Evolutionary conservation across 495 filamentous ascomycete genomes (phyloP).

Genomic region (Chlorociboria aeruginascens): DNA sequence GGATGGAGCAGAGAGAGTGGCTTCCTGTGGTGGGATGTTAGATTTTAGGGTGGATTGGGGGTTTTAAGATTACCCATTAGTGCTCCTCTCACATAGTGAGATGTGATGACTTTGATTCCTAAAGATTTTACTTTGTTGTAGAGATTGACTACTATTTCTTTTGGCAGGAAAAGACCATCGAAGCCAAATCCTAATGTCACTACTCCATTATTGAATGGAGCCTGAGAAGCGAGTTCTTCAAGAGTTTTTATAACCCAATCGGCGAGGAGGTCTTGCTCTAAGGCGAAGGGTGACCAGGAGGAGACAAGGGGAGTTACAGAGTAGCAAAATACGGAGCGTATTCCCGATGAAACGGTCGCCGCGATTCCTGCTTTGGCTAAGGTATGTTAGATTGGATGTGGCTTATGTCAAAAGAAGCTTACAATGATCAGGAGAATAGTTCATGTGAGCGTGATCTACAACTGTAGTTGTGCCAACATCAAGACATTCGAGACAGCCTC

Average conservation of each 20-base stretch:
- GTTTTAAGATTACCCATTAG: slow-evolving; percentile 7
- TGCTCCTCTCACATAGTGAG: slow-evolving; percentile 21
- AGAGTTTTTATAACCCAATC: slow-evolving; percentile 30
- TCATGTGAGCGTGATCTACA: slow-evolving; percentile 44
- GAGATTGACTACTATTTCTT: slow-evolving; percentile 21
- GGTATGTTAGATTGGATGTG: background rate
- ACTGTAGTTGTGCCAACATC: slow-evolving; percentile 46
- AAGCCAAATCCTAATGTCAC: slow-evolving; percentile 31
- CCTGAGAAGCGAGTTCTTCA: slow-evolving; percentile 19
- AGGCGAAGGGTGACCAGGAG: slow-evolving; percentile 25
- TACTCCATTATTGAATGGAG: slow-evolving; percentile 28
- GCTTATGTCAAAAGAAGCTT: slow-evolving; percentile 2
- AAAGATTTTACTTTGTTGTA: slow-evolving; percentile 21
- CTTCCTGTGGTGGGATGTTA: background rate
- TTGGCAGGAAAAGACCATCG: slow-evolving; percentile 26
- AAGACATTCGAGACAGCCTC: slow-evolving; percentile 38
- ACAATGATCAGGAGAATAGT: slow-evolving; percentile 29
- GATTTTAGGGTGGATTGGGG: background rate
- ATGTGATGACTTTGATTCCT: slow-evolving; percentile 26
- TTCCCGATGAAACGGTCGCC: slow-evolving; percentile 32
- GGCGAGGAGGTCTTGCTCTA: slow-evolving; percentile 22
- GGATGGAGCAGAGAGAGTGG: slow-evolving; percentile 19
- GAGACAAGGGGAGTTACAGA: slow-evolving; percentile 23
- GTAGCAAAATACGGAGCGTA: slow-evolving; percentile 38
- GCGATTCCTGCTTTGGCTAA: slow-evolving; percentile 26